These are phyloP conservation scores for Suhomyces sp. DNA, from an alignment of 805 yeast genomes.

Conservation along the genomic window DNA sequence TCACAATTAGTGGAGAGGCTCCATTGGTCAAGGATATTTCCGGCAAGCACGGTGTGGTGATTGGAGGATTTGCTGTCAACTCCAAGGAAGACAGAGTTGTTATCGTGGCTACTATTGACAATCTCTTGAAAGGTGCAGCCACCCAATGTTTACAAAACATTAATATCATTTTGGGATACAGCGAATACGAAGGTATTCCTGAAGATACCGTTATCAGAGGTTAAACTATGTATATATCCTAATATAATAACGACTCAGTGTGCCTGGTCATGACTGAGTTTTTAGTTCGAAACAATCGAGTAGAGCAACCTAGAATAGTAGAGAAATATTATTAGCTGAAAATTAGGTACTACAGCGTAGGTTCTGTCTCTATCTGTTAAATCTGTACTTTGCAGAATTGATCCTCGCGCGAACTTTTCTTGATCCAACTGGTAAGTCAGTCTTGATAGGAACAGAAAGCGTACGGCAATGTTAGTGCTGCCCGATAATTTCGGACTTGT, in stretches of 20 bases:
- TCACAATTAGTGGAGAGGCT: conserved; percentile 85
- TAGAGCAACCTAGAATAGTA: not conserved
- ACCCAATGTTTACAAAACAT: conserved; percentile 97
- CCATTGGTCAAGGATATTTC: conserved; percentile 89
- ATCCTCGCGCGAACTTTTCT: not conserved
- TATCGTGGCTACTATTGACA: conserved; percentile 92
- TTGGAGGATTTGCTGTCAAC: conserved; percentile 95
- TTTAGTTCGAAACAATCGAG: not conserved
- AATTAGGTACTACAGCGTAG: not conserved
- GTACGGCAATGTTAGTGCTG: conserved; percentile 67
- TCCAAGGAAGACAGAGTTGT: conserved; percentile 87
- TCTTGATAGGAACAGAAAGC: not conserved
- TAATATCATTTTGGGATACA: conserved; percentile 84
- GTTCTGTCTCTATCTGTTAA: not conserved
- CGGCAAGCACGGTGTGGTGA: conserved; percentile 91
- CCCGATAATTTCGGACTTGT: conserved; percentile 92
- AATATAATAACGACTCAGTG: not conserved
- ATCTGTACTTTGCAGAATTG: not conserved
- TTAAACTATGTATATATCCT: conserved; percentile 9
- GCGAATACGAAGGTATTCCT: conserved; percentile 95
- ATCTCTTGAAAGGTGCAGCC: conserved; percentile 95
- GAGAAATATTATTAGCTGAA: not conserved
- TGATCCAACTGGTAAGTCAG: not conserved
- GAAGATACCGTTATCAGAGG: conserved; percentile 56
- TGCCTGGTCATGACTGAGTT: not conserved